Percentiles rank a stretch among this genome's conserved stretches.
Evolutionary conservation across 306 rosid genomes (phyloP).

Genomic region (Quercus bicolor): DNA sequence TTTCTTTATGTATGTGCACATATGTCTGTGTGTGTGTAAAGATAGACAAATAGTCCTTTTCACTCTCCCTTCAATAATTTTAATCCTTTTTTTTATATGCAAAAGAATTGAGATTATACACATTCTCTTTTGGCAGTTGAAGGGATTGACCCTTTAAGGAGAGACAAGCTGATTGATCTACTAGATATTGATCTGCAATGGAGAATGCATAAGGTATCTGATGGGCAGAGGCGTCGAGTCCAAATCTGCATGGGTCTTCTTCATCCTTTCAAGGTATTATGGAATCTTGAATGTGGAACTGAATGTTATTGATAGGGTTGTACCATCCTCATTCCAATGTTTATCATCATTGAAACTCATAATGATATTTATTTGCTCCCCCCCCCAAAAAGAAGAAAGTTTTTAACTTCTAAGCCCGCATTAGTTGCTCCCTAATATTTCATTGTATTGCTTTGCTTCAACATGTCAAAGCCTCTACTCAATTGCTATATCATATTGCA

Average conservation of each 20-base stretch:
- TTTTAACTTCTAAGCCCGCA: background rate
- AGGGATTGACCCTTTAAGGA: slow-evolving; percentile 77
- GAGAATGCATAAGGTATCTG: slow-evolving; percentile 99
- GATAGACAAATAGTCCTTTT: background rate
- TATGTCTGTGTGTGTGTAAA: background rate
- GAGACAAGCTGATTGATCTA: slow-evolving; percentile 77
- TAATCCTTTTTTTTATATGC: slow-evolving; percentile 8
- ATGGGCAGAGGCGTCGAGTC: slow-evolving; percentile 95
- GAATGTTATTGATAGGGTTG: background rate
- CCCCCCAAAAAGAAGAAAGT: background rate
- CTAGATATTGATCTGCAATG: slow-evolving; percentile 89
- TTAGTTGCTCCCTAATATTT: background rate
- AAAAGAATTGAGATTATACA: slow-evolving; percentile 1
- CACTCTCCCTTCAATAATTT: background rate
- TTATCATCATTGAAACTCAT: background rate
- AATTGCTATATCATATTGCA: background rate
- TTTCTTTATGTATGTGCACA: background rate
- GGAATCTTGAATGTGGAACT: background rate
- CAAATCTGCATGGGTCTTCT: slow-evolving; percentile 98
- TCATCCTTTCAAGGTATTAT: slow-evolving; percentile 81
- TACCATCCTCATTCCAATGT: background rate
- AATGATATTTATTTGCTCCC: background rate
- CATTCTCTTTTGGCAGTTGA: slow-evolving; percentile 61
- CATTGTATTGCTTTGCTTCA: background rate
- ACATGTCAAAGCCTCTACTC: background rate